A percentile compares a stretch with the other conserved stretches of the same genome.
phyloP scores from a whole-genome alignment of 148 eudicot genomes.

The Amaranthus palmeri region DNA sequence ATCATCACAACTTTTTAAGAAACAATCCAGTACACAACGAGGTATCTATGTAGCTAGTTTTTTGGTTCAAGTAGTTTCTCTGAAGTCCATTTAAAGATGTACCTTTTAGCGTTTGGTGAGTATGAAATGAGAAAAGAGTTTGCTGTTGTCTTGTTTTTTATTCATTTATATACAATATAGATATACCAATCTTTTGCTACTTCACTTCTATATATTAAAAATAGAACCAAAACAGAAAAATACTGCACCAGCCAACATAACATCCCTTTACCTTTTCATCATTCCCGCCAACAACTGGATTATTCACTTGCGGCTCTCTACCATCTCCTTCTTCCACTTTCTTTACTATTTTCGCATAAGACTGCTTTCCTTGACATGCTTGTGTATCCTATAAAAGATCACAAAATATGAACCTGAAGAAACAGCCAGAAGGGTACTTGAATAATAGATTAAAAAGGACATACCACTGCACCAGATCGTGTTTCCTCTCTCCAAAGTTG shows the following conservation, averaged over 20 bases:
- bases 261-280: conserved; percentile 37
- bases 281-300: conserved; percentile 23
- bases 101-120: no score
- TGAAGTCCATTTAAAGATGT: no score
- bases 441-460: conserved; percentile 11
- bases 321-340: conserved; percentile 24
- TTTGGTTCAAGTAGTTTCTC: no score
- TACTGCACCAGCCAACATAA: background rate
- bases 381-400: conserved; percentile 35
- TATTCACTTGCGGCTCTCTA: conserved; percentile 30
- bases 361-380: conserved; percentile 30
- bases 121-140: no score
- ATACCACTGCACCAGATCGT: conserved; percentile 34
- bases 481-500: conserved; percentile 42
- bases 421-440: conserved; percentile 7
- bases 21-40: background rate
- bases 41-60: background rate
- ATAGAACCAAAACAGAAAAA: no score
- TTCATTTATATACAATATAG: no score
- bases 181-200: no score
- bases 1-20: conserved; percentile 3
- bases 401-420: conserved; percentile 20
- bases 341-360: conserved; percentile 25
- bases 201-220: no score
- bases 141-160: no score